A percentile compares a stretch with the other conserved stretches of the same genome.
These are phyloP conservation scores for Dipteronia dyeriana DNA, from an alignment of 345 rosid species.

Conservation along the genomic window DNA sequence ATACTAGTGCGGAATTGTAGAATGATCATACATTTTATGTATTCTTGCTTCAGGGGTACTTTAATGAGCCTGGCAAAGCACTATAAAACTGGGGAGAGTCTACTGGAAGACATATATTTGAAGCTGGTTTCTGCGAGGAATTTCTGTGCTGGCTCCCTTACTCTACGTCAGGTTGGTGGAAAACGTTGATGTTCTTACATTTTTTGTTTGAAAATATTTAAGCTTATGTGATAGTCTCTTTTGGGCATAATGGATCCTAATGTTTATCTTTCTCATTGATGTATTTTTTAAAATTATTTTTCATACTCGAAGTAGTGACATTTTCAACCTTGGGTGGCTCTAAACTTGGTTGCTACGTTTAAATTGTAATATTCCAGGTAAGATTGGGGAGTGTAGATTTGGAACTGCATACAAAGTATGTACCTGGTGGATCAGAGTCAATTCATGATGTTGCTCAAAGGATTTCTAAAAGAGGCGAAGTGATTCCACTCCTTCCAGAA, in stretches of 20 bases:
- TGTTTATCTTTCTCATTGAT: not conserved
- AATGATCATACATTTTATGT: not conserved
- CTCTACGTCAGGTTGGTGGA: conserved; percentile 80
- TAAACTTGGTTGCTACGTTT: not conserved
- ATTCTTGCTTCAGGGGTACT: conserved; percentile 60
- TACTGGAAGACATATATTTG: conserved; percentile 78
- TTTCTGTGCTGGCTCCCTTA: conserved; percentile 78
- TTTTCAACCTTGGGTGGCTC: not conserved
- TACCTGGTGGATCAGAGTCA: conserved; percentile 72
- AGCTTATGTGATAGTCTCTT: no score
- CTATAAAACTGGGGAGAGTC: conserved; percentile 77
- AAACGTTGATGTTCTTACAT: not conserved
- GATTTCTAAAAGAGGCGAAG: conserved; percentile 61
- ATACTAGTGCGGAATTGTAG: not conserved
- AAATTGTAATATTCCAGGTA: conserved; percentile 44
- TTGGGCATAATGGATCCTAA: not conserved
- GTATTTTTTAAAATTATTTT: not conserved
- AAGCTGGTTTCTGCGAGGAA: conserved; percentile 94
- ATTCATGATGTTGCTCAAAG: conserved; percentile 73
- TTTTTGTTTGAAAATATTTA: not conserved
- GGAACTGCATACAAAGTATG: conserved; percentile 74
- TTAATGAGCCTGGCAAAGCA: conserved; percentile 92
- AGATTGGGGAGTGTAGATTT: conserved; percentile 69
- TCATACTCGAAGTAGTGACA: not conserved
- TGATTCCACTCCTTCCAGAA: conserved; percentile 74